phyloP scores from a whole-genome alignment of 2,329 filamentous ascomycete genomes.

The Aspergillus neoniger region DNA sequence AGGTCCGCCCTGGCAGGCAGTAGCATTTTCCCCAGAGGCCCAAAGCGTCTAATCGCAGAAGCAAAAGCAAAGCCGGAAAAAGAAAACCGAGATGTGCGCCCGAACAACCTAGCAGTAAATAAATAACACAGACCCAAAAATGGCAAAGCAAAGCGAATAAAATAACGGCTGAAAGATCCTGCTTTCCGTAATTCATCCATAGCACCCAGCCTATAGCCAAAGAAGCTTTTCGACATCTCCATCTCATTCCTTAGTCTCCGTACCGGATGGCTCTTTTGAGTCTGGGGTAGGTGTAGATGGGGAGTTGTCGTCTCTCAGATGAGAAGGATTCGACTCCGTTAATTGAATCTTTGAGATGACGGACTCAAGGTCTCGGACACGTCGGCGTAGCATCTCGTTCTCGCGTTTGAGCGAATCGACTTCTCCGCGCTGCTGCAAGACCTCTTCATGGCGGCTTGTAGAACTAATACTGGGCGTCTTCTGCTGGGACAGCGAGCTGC shows the following conservation, averaged over 20 bases:
- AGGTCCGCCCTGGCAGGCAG: constrained; percentile 10
- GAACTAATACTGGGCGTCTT: constrained; percentile 31
- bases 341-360: constrained; percentile 36
- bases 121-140: background rate
- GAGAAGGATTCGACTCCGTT: constrained; percentile 9
- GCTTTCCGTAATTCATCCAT: constrained; percentile 2
- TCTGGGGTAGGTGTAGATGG: constrained; percentile 3
- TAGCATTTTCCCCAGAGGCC: constrained; percentile 10
- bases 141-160: background rate
- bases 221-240: background rate
- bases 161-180: constrained; percentile 3
- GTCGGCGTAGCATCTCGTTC: constrained; percentile 48
- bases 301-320: background rate
- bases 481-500: constrained; percentile 33
- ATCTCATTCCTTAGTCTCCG: background rate
- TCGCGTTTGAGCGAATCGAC: constrained; percentile 48
- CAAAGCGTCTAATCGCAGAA: background rate
- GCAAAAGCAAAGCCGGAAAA: background rate
- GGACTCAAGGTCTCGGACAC: constrained; percentile 48
- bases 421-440: constrained; percentile 44
- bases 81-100: background rate
- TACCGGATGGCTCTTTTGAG: background rate
- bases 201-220: background rate
- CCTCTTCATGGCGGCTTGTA: constrained; percentile 46
- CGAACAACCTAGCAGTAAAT: background rate